Percentiles rank a stretch among this genome's conserved stretches.
phyloP scores from a whole-genome alignment of 2,329 filamentous ascomycete genomes.

The Claviceps humidiphila region DNA sequence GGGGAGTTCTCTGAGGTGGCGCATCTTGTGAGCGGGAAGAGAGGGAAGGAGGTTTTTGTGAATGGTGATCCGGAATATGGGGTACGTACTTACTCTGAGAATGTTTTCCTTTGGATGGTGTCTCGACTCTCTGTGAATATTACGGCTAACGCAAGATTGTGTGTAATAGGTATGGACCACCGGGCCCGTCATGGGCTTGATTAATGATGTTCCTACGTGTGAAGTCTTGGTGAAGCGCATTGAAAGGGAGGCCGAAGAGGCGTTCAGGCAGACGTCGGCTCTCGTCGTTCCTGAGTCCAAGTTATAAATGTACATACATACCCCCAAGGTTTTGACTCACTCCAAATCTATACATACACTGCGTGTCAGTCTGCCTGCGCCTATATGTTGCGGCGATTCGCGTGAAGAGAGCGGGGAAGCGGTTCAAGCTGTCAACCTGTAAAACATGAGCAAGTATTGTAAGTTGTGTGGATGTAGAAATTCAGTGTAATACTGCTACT shows the following conservation, averaged over 20 bases:
- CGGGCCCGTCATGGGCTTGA: conserved; percentile 84
- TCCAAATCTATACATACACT: too few species aligned
- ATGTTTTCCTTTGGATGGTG: not conserved
- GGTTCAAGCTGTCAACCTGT: too few species aligned
- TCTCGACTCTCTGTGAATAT: conserved; percentile 1
- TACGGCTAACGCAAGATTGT: too few species aligned
- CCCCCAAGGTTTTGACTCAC: too few species aligned
- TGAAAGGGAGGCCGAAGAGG: conserved; percentile 60
- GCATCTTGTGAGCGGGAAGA: conserved; percentile 76
- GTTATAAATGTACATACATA: conserved; percentile 29
- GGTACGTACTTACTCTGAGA: conserved; percentile 39
- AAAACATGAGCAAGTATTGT: too few species aligned
- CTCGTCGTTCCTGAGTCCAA: conserved; percentile 46
- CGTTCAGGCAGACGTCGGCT: conserved; percentile 45
- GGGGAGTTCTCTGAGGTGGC: conserved; percentile 86
- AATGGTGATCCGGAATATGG: conserved; percentile 86
- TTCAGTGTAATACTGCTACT: too few species aligned
- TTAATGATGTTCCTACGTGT: conserved; percentile 72
- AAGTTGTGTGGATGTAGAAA: too few species aligned
- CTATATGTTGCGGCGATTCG: too few species aligned
- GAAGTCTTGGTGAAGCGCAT: conserved; percentile 56
- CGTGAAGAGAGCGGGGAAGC: too few species aligned
- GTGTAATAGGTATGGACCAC: conserved; percentile 75
- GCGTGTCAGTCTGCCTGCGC: too few species aligned
- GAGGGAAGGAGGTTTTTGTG: conserved; percentile 80